Evolutionary conservation across 202 grass and related monocot species (phyloP).

Genomic region (Saccharum hybrid): DNA sequence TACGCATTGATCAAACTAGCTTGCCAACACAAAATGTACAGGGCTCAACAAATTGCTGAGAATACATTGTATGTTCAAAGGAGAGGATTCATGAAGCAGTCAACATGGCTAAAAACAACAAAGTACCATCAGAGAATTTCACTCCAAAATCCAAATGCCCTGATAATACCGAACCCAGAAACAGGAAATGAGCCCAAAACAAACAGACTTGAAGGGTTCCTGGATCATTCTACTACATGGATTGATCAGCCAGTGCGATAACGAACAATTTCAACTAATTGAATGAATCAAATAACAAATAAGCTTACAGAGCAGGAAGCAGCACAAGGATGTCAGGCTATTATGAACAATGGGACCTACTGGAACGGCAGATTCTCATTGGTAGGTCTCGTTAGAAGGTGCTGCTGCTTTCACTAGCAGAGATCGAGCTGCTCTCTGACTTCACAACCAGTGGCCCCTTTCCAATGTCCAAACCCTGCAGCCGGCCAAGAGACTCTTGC

Average conservation of each 20-base stretch:
- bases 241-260: slow-evolving; percentile 39
- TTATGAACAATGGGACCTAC: slow-evolving; percentile 86
- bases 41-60: neutral
- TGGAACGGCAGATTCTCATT: slow-evolving; percentile 45
- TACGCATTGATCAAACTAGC: neutral
- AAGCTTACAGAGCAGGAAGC: slow-evolving; percentile 54
- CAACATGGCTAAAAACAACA: slow-evolving; percentile 42
- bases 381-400: slow-evolving; percentile 67
- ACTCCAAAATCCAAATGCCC: slow-evolving; percentile 40
- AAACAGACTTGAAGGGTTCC: slow-evolving; percentile 48
- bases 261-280: slow-evolving; percentile 55
- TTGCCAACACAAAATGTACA: slow-evolving; percentile 7
- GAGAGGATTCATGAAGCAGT: slow-evolving; percentile 36
- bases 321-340: slow-evolving; percentile 83
- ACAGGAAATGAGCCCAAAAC: slow-evolving; percentile 53
- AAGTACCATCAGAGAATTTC: slow-evolving; percentile 41
- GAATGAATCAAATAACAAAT: slow-evolving; percentile 75
- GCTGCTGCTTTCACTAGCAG: slow-evolving; percentile 83
- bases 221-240: slow-evolving; percentile 41
- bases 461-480: slow-evolving; percentile 85
- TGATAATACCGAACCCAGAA: slow-evolving; percentile 52
- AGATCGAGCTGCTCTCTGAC: slow-evolving; percentile 85
- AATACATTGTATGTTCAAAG: slow-evolving; percentile 20
- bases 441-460: slow-evolving; percentile 77
- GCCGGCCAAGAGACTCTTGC: slow-evolving; percentile 67